phyloP scores from a whole-genome alignment of 768 basidiomycete genomes.

The Serendipita indica region DNA sequence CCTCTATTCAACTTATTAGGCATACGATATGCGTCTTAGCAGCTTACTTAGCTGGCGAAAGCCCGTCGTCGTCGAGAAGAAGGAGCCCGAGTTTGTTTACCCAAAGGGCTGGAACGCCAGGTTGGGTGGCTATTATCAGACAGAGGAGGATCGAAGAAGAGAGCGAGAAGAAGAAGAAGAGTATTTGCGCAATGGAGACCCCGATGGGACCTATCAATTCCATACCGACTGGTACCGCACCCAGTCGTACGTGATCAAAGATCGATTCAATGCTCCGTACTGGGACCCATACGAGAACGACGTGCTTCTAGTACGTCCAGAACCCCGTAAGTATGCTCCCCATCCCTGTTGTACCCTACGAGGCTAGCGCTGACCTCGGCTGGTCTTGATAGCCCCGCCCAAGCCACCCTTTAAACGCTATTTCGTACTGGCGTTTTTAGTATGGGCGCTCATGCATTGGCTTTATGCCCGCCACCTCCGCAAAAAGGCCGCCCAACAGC shows the following conservation, averaged over 20 bases:
- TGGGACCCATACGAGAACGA: conserved; percentile 5
- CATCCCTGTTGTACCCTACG: not conserved
- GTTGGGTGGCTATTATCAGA: not conserved
- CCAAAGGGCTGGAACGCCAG: not conserved
- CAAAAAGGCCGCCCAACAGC: not conserved
- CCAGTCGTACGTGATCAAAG: not conserved
- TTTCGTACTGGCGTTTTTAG: not conserved
- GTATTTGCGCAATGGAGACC: not conserved
- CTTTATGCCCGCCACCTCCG: not conserved
- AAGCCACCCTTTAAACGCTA: conserved; percentile 5
- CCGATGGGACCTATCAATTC: not conserved
- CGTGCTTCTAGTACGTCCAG: not conserved
- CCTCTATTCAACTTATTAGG: too few species aligned
- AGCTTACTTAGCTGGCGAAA: too few species aligned
- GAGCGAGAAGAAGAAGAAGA: not conserved
- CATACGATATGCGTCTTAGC: too few species aligned
- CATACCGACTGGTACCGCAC: not conserved
- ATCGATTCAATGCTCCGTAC: not conserved
- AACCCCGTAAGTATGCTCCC: not conserved
- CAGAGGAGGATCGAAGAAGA: conserved; percentile 4
- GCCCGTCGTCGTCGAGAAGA: too few species aligned
- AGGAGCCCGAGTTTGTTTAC: not conserved
- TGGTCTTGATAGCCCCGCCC: not conserved
- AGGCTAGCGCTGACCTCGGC: not conserved
- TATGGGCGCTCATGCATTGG: not conserved